Conservation (phyloP, 345 rosid species). For the Salix dunnii region DNA sequence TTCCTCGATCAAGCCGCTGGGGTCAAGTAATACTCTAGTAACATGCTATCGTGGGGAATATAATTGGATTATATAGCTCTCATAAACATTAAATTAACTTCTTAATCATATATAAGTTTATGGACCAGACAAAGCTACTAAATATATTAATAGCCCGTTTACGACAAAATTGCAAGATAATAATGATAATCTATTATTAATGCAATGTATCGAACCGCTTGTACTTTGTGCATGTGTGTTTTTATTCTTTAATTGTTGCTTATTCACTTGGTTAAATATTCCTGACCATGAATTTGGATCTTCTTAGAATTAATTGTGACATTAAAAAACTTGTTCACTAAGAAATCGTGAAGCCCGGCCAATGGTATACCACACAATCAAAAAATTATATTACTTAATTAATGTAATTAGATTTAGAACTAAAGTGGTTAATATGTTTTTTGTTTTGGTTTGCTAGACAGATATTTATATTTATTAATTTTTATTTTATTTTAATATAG, state of each 20-base stretch:
- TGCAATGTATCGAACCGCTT: slow-evolving; percentile 42
- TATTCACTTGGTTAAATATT: not conserved
- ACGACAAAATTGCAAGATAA: slow-evolving; percentile 31
- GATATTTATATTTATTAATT: too few species aligned
- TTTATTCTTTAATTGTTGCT: slow-evolving; percentile 13
- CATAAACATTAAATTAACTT: not conserved
- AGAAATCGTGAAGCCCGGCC: not conserved
- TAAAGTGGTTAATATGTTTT: too few species aligned
- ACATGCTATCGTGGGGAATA: not conserved
- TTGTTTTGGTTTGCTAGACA: too few species aligned
- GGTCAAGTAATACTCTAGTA: not conserved
- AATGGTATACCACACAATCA: too few species aligned
- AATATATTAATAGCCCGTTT: not conserved
- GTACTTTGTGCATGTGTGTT: slow-evolving; percentile 1
- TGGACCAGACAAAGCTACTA: slow-evolving; percentile 35
- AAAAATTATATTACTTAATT: too few species aligned
- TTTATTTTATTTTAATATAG: too few species aligned
- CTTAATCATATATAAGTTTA: not conserved
- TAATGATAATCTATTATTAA: not conserved
- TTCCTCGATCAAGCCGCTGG: slow-evolving; percentile 28
- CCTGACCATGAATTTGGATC: slow-evolving; percentile 2
- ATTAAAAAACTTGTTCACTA: not conserved
- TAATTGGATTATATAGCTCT: not conserved
- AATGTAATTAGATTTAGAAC: too few species aligned
- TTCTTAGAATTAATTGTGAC: not conserved